Percentiles rank a stretch among this genome's conserved stretches.
These are phyloP conservation scores for Pezicula radicicola DNA, from an alignment of 2,329 filamentous ascomycete species.

Conservation along the genomic window DNA sequence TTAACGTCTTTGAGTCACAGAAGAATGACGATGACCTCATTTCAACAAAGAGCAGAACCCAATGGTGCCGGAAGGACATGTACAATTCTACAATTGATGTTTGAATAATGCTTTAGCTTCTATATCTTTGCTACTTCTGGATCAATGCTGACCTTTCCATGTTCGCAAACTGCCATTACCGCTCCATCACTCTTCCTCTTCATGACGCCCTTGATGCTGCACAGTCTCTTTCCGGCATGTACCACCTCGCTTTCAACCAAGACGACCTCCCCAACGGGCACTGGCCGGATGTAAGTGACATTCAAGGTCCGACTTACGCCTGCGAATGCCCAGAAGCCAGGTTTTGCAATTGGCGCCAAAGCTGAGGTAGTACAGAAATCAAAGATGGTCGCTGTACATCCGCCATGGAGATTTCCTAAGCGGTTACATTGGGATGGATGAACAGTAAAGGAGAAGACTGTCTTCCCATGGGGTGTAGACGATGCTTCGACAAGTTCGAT, in stretches of 20 bases:
- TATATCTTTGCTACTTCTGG: conserved; percentile 23
- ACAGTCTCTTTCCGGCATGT: conserved; percentile 54
- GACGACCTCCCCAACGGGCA: conserved; percentile 54
- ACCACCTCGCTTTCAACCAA: conserved; percentile 56
- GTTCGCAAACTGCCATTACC: conserved; percentile 57
- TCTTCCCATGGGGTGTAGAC: conserved; percentile 13
- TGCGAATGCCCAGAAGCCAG: conserved; percentile 58
- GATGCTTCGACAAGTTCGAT: conserved; percentile 21
- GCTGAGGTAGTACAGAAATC: conserved; percentile 62
- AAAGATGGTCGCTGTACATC: conserved; percentile 63
- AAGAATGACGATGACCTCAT: too few species aligned
- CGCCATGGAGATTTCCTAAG: conserved; percentile 55
- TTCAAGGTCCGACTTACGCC: conserved; percentile 66
- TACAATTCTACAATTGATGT: too few species aligned
- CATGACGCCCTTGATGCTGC: conserved; percentile 51
- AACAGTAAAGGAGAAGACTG: conserved; percentile 43
- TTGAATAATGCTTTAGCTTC: too few species aligned
- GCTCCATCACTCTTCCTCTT: conserved; percentile 48
- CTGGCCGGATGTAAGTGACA: conserved; percentile 64
- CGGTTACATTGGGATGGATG: conserved; percentile 51
- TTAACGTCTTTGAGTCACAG: too few species aligned
- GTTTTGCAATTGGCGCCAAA: conserved; percentile 51
- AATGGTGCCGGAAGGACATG: too few species aligned
- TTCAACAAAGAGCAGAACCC: too few species aligned
- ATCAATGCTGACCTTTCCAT: conserved; percentile 63